Evolutionary conservation across 2,329 filamentous ascomycete genomes (phyloP).

Genomic region (Trichothecium sympodiale): DNA sequence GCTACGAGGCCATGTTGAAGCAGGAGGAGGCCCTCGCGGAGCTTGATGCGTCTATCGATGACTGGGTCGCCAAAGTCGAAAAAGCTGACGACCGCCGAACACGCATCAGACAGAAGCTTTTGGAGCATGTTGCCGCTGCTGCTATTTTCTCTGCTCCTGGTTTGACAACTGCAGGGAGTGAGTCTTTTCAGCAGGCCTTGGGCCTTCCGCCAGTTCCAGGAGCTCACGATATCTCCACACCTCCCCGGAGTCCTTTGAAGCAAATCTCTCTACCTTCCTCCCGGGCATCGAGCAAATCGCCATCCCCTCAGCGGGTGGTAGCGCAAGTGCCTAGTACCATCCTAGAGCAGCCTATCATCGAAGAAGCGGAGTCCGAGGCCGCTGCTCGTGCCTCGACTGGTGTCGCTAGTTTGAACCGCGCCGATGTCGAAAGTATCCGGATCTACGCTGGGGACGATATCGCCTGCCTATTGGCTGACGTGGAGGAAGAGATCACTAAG

Average conservation of each 20-base stretch:
- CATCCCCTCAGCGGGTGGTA: conserved; percentile 39
- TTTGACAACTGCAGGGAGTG: conserved; percentile 19
- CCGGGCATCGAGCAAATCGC: conserved; percentile 24
- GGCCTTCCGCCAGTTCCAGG: conserved; percentile 23
- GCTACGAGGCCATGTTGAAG: conserved; percentile 62
- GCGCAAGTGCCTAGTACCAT: conserved; percentile 46
- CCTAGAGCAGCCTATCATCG: conserved; percentile 36
- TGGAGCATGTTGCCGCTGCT: conserved; percentile 71
- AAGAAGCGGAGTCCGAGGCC: conserved; percentile 22
- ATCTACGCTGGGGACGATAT: conserved; percentile 59
- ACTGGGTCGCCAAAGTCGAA: conserved; percentile 73
- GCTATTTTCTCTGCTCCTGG: conserved; percentile 32
- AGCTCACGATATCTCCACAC: conserved; percentile 38
- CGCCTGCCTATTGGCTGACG: conserved; percentile 54
- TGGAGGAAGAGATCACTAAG: conserved; percentile 37
- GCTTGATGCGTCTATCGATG: conserved; percentile 67
- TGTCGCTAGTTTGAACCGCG: conserved; percentile 16
- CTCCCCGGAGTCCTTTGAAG: conserved; percentile 49
- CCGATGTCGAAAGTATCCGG: conserved; percentile 51
- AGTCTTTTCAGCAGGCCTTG: conserved; percentile 30
- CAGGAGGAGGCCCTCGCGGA: conserved; percentile 72
- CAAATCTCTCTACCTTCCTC: conserved; percentile 16
- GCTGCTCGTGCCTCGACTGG: not conserved
- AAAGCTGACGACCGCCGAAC: conserved; percentile 67
- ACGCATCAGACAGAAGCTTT: conserved; percentile 65